Base-by-base conservation (phyloP, 2,329 filamentous ascomycete genomes). In the Fusarium transvaalense region DNA sequence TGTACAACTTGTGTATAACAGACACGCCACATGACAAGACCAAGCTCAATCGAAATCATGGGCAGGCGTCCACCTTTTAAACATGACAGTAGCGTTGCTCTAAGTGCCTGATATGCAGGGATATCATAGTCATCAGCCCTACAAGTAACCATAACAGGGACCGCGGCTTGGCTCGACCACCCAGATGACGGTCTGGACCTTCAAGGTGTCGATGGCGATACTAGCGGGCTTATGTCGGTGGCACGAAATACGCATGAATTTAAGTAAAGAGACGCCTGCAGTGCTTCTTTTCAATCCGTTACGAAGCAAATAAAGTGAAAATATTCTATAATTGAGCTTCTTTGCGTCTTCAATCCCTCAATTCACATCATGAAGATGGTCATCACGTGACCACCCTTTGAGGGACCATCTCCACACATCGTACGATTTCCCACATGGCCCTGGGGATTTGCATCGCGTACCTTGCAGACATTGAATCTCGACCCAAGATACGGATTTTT, bases 101-200 rank as follows among this genome's bases (percentile, higher is more conserved):
- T 21, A 64, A 66, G 48, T 69, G 46, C 66, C 63, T 69, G 66
- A 69, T 42, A 60, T 70, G 66, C 66, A 69, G 66, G 66, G 66
- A 70, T 69, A 37, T 39, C 46, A 12, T 29, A 54, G 31, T 64
- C 58, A 58, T 56, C 66, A 69, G 66, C 66, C 66, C 66, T 69
- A 69, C 27, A 43, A 54, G 66, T 50, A 32, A 54, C 62, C 21
- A 31, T 67, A 54, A 66, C 66, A 70, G 62, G 66, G 66, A 69
- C 66, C 62, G 63, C 66, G 45, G 27, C 66, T 69, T 69, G 61
- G 65, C 66, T 60, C 45, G 43, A 38, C 47, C 60, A 42, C 66
- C 47, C 39, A 61, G 42, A 69, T 63, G 39, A 52, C 31, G 66
- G 66, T 69, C 66, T 69, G 62, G 66, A 23, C 66, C 66, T 70